Evolutionary conservation across 208 protist genomes (phyloP).

Genomic region (Phytomonas sp.): DNA sequence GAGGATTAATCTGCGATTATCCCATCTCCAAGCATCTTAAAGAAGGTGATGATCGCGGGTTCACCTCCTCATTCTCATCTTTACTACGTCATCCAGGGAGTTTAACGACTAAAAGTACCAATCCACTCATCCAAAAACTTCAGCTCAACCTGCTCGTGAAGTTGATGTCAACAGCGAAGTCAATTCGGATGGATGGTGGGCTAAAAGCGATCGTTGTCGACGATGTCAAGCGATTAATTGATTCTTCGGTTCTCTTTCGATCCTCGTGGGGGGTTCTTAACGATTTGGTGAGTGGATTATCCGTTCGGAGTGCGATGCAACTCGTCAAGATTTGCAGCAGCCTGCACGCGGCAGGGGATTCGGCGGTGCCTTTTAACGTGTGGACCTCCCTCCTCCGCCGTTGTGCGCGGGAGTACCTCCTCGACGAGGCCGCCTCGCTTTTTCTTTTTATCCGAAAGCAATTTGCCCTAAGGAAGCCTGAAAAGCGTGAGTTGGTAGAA

Average conservation of each 20-base stretch:
- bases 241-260: constrained; percentile 16
- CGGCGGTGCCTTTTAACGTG: constrained; percentile 43
- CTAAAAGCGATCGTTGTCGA: constrained; percentile 52
- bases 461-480: constrained; percentile 26
- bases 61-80: too few relatives aligned
- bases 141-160: constrained; percentile 71
- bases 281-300: constrained; percentile 68
- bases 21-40: too few relatives aligned
- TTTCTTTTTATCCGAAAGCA: constrained; percentile 68
- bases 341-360: background rate
- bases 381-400: constrained; percentile 79
- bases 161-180: constrained; percentile 61
- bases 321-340: constrained; percentile 41
- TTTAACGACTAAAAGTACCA: constrained; percentile 16
- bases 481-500: constrained; percentile 77
- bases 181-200: constrained; percentile 65
- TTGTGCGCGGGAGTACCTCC: constrained; percentile 56
- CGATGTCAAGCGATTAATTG: constrained; percentile 60
- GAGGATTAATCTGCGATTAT: too few relatives aligned
- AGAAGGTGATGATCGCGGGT: too few relatives aligned
- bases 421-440: constrained; percentile 68
- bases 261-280: constrained; percentile 76
- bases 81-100: constrained; percentile 16
- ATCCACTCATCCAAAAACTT: constrained; percentile 27
- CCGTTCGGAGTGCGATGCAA: constrained; percentile 69